These are phyloP conservation scores for Coemansia sp. DNA, from an alignment of 192 early-diverging fungal species.

Conservation along the genomic window DNA sequence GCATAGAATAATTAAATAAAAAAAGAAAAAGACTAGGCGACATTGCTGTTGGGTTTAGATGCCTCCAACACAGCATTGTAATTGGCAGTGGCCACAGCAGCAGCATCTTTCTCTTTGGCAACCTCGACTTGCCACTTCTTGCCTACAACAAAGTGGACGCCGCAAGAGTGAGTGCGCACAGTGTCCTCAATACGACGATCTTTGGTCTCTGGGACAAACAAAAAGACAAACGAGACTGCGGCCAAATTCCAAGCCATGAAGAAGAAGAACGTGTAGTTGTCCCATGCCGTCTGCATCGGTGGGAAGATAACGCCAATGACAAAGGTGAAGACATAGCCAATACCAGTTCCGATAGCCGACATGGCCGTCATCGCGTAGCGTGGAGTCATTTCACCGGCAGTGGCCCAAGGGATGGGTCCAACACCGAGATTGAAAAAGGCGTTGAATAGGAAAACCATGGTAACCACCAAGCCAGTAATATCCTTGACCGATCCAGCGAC, in stretches of 20 bases:
- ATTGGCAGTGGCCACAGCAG: neutral
- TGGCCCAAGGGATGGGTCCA: constrained; percentile 83
- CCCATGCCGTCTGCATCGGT: constrained; percentile 56
- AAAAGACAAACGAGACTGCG: constrained; percentile 68
- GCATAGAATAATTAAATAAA: neutral
- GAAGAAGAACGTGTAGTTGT: constrained; percentile 66
- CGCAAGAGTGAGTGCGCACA: constrained; percentile 51
- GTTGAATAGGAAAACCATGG: constrained; percentile 76
- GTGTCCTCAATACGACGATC: constrained; percentile 76
- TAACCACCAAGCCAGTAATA: constrained; percentile 63
- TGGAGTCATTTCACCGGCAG: constrained; percentile 78
- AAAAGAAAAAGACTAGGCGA: neutral
- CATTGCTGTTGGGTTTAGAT: neutral
- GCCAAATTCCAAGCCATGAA: constrained; percentile 71
- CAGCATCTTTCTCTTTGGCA: constrained; percentile 23
- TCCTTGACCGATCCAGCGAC: constrained; percentile 65
- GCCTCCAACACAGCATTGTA: neutral
- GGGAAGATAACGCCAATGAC: constrained; percentile 68
- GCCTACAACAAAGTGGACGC: constrained; percentile 54
- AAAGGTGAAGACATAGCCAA: constrained; percentile 75
- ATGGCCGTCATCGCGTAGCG: constrained; percentile 74
- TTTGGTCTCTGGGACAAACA: constrained; percentile 85
- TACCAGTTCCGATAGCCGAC: constrained; percentile 69
- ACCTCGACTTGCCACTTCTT: constrained; percentile 51
- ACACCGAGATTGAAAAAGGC: constrained; percentile 73